These are phyloP conservation scores for Pseudogymnoascus destructans DNA, from an alignment of 2,329 filamentous ascomycete genomes.

Conservation along the genomic window DNA sequence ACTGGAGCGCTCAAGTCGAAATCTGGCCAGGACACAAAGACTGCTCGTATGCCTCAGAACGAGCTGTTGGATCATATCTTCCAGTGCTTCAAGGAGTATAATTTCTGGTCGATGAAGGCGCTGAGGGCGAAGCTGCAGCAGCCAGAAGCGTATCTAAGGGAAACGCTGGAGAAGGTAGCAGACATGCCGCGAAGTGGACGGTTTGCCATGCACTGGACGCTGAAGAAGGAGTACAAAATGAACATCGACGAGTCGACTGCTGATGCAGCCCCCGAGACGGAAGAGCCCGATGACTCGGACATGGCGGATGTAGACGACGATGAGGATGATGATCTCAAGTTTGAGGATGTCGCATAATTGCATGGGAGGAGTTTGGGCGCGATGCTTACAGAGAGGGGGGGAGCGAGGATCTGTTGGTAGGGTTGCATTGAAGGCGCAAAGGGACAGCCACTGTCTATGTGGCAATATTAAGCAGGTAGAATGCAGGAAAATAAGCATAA, in stretches of 20 bases:
- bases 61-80: slow-evolving; percentile 80
- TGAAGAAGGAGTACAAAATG: slow-evolving; percentile 57
- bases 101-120: slow-evolving; percentile 88
- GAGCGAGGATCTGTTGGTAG: slow-evolving; percentile 8
- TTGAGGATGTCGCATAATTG: slow-evolving; percentile 53
- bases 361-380: slow-evolving; percentile 14
- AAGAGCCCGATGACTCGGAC: slow-evolving; percentile 33
- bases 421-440: slow-evolving; percentile 6
- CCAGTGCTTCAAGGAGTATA: slow-evolving; percentile 68
- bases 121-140: slow-evolving; percentile 67
- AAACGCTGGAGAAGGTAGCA: slow-evolving; percentile 71
- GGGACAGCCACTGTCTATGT: neutral
- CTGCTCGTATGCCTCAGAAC: slow-evolving; percentile 77
- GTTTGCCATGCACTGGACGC: slow-evolving; percentile 75
- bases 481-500: slow-evolving; percentile 6
- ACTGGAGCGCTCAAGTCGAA: slow-evolving; percentile 38
- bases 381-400: neutral
- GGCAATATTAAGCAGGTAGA: neutral
- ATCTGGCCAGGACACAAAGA: slow-evolving; percentile 64
- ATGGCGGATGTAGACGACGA: slow-evolving; percentile 43
- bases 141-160: slow-evolving; percentile 84
- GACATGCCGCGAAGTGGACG: slow-evolving; percentile 69
- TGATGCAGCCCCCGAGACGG: slow-evolving; percentile 28
- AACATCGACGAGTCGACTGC: slow-evolving; percentile 40
- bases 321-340: slow-evolving; percentile 54